A percentile compares a stretch with the other conserved stretches of the same genome.
Conservation (phyloP, 495 filamentous ascomycete species). For the Penicillium desertorum region DNA sequence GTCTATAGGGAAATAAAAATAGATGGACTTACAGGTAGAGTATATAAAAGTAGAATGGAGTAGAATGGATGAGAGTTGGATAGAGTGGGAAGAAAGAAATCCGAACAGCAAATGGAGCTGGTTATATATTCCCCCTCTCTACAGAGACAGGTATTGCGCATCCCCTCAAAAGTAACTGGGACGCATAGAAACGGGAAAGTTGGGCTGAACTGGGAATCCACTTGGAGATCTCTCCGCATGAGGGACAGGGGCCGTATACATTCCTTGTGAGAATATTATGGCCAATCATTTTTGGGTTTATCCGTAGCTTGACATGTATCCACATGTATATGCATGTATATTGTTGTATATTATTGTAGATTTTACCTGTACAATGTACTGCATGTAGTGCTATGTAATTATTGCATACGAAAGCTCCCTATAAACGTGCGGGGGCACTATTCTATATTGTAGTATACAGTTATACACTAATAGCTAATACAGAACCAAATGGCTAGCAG, state of each 20-base stretch:
- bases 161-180: conserved; percentile 5
- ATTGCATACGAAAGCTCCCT: no score
- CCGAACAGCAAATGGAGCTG: conserved; percentile 1
- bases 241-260: conserved; percentile 15
- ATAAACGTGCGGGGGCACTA: background rate
- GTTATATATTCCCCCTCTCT: conserved; percentile 8
- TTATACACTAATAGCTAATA: background rate
- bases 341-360: no score
- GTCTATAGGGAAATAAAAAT: background rate
- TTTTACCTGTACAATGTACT: background rate
- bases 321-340: background rate
- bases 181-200: conserved; percentile 10
- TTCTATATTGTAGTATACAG: background rate
- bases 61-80: background rate
- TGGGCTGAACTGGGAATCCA: conserved; percentile 19
- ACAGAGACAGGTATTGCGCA: background rate
- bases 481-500: no score
- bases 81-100: background rate
- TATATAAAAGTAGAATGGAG: background rate
- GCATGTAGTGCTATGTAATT: no score
- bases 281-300: conserved; percentile 13
- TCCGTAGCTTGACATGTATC: background rate
- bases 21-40: conserved; percentile 4
- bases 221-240: conserved; percentile 24
- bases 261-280: background rate